Evolutionary conservation across 2,329 filamentous ascomycete species (phyloP), one percentile per base, ranked within the genome.

Genomic region (Botrytis squamosa): DNA sequence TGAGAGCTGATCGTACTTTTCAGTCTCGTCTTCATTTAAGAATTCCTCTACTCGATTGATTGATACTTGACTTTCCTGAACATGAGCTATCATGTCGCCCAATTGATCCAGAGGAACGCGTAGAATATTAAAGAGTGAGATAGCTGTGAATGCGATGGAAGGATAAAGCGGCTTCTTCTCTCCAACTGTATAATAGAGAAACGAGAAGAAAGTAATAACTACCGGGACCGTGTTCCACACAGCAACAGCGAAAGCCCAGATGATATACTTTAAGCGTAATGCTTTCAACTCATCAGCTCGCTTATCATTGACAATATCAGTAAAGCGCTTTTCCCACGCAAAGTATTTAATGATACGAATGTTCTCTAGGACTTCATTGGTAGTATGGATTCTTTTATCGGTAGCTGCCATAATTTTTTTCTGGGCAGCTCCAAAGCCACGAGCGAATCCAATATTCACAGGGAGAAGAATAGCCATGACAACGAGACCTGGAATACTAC

Each of bases 281-380:
- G 93, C 90, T 78, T 88, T 90, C 70, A 99, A 86, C 82, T 99
- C 96, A 4, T 86, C 86, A 62, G 87, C 86, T 75, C 96, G 90
- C 84, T 97, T 98, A 82, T 98, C 95, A 75, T 97, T 92, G 49
- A 99, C 94, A 72, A 93, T 90, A 36, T 89, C 88, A 73, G 93
- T 89, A 81, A 98, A 99, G 3, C 95, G 92, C 78, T 94, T 90
- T 82, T 99, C 96, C 96, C 96, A 99, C 0, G 96, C 95, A 81
- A 99, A 99, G 83, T 96, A 99, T 82, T 99, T 99, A 88, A 99
- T 98, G 81, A 99, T 98, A 70, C 96, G 91, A 77, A 99, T 98
- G 79, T 98, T 99, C 81, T 97, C 95, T 42, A 99, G 86, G 12
- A 98, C 93, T 83, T 99, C 96, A 81, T 99, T 99, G 8, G 96